Conservation (phyloP, 306 rosid genomes). For the Dryas alaskensis region DNA sequence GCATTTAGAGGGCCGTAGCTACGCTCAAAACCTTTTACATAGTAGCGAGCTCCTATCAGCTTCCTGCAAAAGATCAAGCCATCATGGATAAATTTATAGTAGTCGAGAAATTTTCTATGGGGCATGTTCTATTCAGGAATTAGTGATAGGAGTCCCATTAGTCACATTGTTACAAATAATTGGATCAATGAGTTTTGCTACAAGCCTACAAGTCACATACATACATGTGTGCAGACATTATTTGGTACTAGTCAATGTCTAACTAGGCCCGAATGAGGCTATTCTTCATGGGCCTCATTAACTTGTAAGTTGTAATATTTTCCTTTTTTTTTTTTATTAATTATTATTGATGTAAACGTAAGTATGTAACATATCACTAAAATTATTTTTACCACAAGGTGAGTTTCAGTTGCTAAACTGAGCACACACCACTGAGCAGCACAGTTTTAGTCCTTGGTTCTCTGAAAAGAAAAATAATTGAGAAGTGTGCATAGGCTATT, state of each 20-base stretch:
- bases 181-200: neutral
- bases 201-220: no score
- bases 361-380: no score
- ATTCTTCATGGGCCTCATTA: no score
- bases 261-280: no score
- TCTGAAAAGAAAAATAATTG: neutral
- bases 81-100: neutral
- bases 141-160: no score
- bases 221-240: no score
- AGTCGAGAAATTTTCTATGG: no score
- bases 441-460: neutral
- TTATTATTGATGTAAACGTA: neutral
- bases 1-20: slow-evolving; percentile 49
- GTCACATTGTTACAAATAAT: neutral
- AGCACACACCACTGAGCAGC: neutral
- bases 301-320: no score
- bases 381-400: no score
- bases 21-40: slow-evolving; percentile 57
- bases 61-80: slow-evolving; percentile 43
- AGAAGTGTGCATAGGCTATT: neutral
- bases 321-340: neutral
- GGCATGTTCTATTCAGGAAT: no score
- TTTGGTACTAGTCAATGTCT: no score
- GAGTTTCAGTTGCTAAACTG: no score
- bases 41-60: slow-evolving; percentile 80